phyloP scores from a whole-genome alignment of 768 basidiomycete genomes.

The Myochromella boudieri region DNA sequence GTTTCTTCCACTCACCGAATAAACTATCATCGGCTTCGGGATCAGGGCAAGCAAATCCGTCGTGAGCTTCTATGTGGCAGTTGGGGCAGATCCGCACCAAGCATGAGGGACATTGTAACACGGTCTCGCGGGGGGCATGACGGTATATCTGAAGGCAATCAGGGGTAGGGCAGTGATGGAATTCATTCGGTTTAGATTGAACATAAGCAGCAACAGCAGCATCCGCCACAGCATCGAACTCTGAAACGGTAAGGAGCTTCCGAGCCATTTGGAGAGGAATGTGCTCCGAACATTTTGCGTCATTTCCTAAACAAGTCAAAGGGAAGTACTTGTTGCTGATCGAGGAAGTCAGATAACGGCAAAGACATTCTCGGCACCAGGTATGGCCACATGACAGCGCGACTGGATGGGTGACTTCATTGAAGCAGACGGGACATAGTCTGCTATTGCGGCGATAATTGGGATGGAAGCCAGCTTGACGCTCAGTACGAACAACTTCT shows the following conservation, averaged over 20 bases:
- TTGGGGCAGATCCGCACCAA: conserved; percentile 65
- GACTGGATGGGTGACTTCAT: conserved; percentile 49
- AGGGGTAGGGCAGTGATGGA: conserved; percentile 75
- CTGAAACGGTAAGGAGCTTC: conserved; percentile 44
- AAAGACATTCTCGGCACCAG: conserved; percentile 67
- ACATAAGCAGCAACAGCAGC: conserved; percentile 65
- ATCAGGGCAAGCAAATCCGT: conserved; percentile 65
- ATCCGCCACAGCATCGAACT: conserved; percentile 56
- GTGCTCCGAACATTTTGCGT: conserved; percentile 54
- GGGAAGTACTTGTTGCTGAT: conserved; percentile 64
- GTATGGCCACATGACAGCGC: conserved; percentile 62
- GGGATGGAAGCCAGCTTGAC: conserved; percentile 22
- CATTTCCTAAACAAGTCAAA: conserved; percentile 67
- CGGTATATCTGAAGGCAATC: conserved; percentile 79
- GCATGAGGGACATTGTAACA: conserved; percentile 72
- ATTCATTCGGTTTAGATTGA: conserved; percentile 57
- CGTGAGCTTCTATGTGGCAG: conserved; percentile 59
- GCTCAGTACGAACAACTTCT: conserved; percentile 36
- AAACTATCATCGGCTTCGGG: conserved; percentile 51
- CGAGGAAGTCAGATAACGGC: conserved; percentile 56
- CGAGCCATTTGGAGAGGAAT: conserved; percentile 56
- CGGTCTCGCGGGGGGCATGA: conserved; percentile 42
- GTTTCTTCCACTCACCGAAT: conserved; percentile 63
- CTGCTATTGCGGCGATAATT: conserved; percentile 17
- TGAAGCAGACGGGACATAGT: conserved; percentile 72